Base-by-base conservation (phyloP, 2,329 filamentous ascomycete genomes). In the Aspergillus sclerotialis region DNA sequence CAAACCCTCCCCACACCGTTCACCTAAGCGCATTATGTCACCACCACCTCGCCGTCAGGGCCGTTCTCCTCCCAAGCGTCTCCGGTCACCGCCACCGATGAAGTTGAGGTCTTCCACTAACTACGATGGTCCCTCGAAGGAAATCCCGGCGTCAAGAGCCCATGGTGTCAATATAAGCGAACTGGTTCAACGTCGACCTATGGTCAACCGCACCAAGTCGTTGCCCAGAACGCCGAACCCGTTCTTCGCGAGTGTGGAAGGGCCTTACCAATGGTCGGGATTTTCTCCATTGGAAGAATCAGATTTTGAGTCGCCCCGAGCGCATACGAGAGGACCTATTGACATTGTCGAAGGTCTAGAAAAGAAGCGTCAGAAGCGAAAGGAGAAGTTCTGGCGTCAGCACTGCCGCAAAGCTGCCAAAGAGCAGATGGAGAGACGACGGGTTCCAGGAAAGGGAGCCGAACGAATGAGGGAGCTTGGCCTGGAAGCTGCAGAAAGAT, bases 331-430 rank as follows among this genome's bases (percentile, higher is more conserved):
- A 43, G 87, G 88, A n/a, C 89, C 92, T 23, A 93, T 98, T 47
- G 92, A 96, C 61, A 98, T 95, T 42, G 85, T 95, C 63, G 94
- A 94, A 61, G 92, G 92, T 7, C 75, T 98, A 1, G 92, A 98
- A 67, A 82, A 85, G 63, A 96, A 94, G 68, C 82, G 89, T 16
- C 85, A 92, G 66, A 81, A 92, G 45, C 84, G 92, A 49, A 88
- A 84, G 65, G 89, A 96, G 63, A 94, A 95, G 63, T 84, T 88
- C 53, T 82, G 85, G 57, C 82, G 89, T 52, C 92, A 94, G 60
- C 83, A 90, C 55, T 93, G 85, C 67, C 82, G 87, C 56, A 85
- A 87, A 51, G 82, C 81, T 37, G 79, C 80, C 44, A 88, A 77
- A 49, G 73, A 72, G 48, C 75, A 87, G 45, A 55, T 58, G 53